A percentile compares a stretch with the other conserved stretches of the same genome.
These are phyloP conservation scores for Berkeleyomyces rouxiae DNA, from an alignment of 2,329 filamentous ascomycete species.

Conservation along the genomic window DNA sequence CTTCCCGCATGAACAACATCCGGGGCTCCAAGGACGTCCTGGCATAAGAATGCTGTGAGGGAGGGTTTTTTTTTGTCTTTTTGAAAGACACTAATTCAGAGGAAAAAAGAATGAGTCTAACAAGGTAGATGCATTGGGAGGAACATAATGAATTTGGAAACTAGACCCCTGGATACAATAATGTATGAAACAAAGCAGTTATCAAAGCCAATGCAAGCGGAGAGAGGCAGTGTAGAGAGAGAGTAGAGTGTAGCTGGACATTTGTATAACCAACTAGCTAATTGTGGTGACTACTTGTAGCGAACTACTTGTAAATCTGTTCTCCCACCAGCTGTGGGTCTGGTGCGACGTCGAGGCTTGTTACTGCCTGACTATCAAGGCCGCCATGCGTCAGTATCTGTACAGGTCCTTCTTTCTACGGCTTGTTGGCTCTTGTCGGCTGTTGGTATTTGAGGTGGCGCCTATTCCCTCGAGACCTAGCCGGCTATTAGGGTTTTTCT, in stretches of 20 bases:
- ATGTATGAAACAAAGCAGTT: neutral
- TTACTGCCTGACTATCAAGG: neutral
- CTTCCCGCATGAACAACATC: constrained; percentile 13
- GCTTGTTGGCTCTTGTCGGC: neutral
- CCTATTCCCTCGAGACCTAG: neutral
- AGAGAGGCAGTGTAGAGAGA: neutral
- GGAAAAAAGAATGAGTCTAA: neutral
- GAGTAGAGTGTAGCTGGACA: no score
- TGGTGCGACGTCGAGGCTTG: neutral
- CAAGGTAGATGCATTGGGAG: neutral
- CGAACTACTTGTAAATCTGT: no score
- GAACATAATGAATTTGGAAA: neutral
- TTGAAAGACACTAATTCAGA: neutral
- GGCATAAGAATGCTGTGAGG: constrained; percentile 3
- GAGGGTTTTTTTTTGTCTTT: neutral
- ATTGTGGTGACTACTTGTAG: neutral
- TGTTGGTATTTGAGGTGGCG: neutral
- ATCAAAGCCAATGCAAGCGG: neutral
- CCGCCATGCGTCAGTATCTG: neutral
- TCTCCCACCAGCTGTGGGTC: neutral
- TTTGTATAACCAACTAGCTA: neutral
- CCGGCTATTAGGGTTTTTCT: no score
- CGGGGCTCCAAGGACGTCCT: constrained; percentile 9
- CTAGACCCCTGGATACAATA: neutral
- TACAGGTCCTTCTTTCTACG: neutral